These are phyloP conservation scores for Pestalotiopsis sp. DNA, from an alignment of 2,329 filamentous ascomycete genomes.

Conservation along the genomic window DNA sequence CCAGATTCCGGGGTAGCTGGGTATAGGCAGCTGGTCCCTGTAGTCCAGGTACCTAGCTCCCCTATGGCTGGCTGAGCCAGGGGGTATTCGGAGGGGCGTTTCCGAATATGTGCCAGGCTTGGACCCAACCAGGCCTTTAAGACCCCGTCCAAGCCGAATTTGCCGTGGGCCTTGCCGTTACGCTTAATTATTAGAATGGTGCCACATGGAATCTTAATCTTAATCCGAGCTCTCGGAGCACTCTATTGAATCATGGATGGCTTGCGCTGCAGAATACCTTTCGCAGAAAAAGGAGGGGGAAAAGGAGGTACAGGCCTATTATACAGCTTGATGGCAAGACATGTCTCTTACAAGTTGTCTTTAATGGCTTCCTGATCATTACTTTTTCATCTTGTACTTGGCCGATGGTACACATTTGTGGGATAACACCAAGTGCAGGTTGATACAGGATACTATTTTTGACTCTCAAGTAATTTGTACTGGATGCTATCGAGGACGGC, in stretches of 20 bases:
- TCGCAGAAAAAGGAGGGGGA: not conserved
- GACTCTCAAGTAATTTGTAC: not conserved
- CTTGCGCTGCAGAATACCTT: not conserved
- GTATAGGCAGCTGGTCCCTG: too few relatives aligned
- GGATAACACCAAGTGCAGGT: not conserved
- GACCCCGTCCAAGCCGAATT: not conserved
- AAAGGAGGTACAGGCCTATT: not conserved
- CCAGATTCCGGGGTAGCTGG: not conserved
- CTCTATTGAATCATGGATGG: not conserved
- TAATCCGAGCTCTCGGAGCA: not conserved
- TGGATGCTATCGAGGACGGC: not conserved
- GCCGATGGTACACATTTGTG: not conserved
- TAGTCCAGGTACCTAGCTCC: too few relatives aligned
- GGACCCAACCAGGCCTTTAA: not conserved
- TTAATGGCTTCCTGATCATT: too few relatives aligned
- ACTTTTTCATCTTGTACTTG: not conserved
- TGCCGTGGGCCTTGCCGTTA: not conserved
- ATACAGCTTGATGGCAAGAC: too few relatives aligned
- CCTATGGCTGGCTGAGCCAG: not conserved
- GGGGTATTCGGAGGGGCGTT: not conserved
- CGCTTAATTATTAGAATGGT: constrained; percentile 6
- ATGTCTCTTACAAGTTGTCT: too few relatives aligned
- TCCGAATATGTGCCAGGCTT: not conserved
- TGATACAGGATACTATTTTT: not conserved
- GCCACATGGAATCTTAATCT: constrained; percentile 1